Evolutionary conservation across 2,329 filamentous ascomycete genomes (phyloP).

Genomic region (Aspergillus clavatus): DNA sequence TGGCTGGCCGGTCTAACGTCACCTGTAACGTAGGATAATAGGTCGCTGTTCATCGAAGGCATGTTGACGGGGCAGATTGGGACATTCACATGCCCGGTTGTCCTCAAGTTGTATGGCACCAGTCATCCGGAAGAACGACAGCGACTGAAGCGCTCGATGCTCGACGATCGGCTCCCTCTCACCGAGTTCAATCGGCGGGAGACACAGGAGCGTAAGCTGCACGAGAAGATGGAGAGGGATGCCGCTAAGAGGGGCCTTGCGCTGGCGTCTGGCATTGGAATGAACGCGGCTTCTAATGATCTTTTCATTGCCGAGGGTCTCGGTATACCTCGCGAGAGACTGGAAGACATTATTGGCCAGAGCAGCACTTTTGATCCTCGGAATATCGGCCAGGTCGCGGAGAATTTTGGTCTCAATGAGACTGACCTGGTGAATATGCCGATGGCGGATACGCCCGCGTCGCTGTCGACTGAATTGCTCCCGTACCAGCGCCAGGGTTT

Average conservation of each 20-base stretch:
- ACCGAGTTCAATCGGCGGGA: conserved; percentile 51
- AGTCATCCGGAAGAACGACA: conserved; percentile 50
- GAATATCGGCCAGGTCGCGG: conserved; percentile 59
- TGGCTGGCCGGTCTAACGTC: neutral
- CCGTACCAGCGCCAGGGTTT: conserved; percentile 77
- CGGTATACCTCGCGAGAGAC: conserved; percentile 34
- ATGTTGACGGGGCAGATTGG: conserved; percentile 63
- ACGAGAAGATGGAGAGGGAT: conserved; percentile 45
- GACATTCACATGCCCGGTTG: conserved; percentile 66
- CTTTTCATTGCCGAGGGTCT: conserved; percentile 29
- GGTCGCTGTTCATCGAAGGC: conserved; percentile 62
- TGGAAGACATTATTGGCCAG: conserved; percentile 61
- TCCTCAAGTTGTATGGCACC: conserved; percentile 65
- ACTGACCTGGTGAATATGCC: conserved; percentile 66
- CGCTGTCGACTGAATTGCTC: conserved; percentile 63
- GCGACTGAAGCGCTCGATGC: conserved; percentile 58
- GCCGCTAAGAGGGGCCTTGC: conserved; percentile 30
- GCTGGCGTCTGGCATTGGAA: conserved; percentile 23
- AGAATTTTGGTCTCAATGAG: conserved; percentile 68
- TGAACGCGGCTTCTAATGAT: conserved; percentile 31
- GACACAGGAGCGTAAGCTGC: conserved; percentile 40
- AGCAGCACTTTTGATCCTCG: conserved; percentile 66
- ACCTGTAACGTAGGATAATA: conserved; percentile 45
- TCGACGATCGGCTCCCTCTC: conserved; percentile 58
- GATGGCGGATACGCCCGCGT: conserved; percentile 62